Percentiles rank a stretch among this genome's conserved stretches.
Evolutionary conservation across 1,139 yeast genomes (phyloP).

Genomic region (Hyphopichia burtonii): DNA sequence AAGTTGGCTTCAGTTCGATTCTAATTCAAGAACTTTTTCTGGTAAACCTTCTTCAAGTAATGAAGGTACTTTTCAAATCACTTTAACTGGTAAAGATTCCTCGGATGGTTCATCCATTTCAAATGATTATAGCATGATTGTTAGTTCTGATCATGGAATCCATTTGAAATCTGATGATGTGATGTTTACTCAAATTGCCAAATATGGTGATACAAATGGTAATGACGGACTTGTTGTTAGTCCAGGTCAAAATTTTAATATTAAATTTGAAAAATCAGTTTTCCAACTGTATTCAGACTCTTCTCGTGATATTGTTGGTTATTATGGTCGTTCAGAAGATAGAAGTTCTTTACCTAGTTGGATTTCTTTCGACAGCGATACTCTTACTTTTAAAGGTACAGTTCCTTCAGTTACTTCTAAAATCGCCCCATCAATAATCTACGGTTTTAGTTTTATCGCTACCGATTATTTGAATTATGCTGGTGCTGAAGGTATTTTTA

Average conservation of each 20-base stretch:
- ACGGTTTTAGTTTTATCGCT: slow-evolving; percentile 73
- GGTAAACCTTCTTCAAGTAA: slow-evolving; percentile 62
- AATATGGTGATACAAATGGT: slow-evolving; percentile 71
- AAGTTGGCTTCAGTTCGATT: slow-evolving; percentile 74
- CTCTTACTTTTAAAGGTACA: slow-evolving; percentile 75
- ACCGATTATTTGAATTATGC: slow-evolving; percentile 76
- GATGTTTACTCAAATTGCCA: slow-evolving; percentile 51
- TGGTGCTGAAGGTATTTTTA: slow-evolving; percentile 69
- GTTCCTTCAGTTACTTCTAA: slow-evolving; percentile 84
- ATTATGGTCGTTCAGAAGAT: slow-evolving; percentile 79
- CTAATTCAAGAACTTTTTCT: slow-evolving; percentile 53
- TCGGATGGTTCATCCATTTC: slow-evolving; percentile 43
- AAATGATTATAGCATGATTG: slow-evolving; percentile 55
- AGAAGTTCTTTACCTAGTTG: slow-evolving; percentile 90
- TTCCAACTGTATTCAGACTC: slow-evolving; percentile 50
- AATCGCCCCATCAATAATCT: slow-evolving; percentile 82
- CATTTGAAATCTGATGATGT: slow-evolving; percentile 33
- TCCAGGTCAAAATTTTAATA: slow-evolving; percentile 64
- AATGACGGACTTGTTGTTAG: slow-evolving; percentile 66
- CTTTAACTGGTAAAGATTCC: slow-evolving; percentile 65
- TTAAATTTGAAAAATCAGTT: slow-evolving; percentile 59
- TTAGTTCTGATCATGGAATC: slow-evolving; percentile 57
- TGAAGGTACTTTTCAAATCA: slow-evolving; percentile 46
- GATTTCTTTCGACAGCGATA: slow-evolving; percentile 65
- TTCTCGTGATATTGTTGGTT: slow-evolving; percentile 53